Evolutionary conservation across 2,329 filamentous ascomycete species (phyloP).

Genomic region (Cladosporium oxysporum): DNA sequence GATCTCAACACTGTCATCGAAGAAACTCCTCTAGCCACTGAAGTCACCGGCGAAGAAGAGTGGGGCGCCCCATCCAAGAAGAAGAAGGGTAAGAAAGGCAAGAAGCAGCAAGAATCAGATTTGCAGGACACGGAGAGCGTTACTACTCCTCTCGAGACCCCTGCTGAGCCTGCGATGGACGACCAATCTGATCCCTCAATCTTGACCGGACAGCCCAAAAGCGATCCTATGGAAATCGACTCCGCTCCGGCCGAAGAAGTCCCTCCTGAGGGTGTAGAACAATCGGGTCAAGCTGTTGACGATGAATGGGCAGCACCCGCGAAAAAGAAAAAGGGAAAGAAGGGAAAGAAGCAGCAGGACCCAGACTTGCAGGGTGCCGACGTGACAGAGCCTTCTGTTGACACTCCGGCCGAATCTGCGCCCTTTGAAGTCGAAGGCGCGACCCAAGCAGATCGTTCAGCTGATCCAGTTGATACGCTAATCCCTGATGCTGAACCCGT

Average conservation of each 20-base stretch:
- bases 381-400: neutral
- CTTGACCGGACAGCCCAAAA: constrained; percentile 21
- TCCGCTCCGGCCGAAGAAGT: constrained; percentile 21
- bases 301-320: constrained; percentile 22
- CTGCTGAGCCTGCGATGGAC: neutral
- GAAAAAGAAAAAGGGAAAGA: constrained; percentile 38
- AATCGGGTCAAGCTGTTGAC: constrained; percentile 21
- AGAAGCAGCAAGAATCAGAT: constrained; percentile 25
- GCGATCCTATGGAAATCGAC: neutral
- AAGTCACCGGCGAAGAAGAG: constrained; percentile 22
- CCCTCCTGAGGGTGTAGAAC: constrained; percentile 12
- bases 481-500: neutral
- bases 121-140: neutral
- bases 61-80: constrained; percentile 27
- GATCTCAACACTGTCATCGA: neutral
- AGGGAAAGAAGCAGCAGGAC: constrained; percentile 29
- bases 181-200: constrained; percentile 4
- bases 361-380: neutral
- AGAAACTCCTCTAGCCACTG: neutral
- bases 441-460: neutral
- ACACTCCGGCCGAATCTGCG: neutral
- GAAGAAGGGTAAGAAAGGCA: constrained; percentile 32
- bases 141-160: neutral
- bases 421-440: neutral
- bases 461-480: neutral